Conservation (phyloP, 495 filamentous ascomycete genomes). For the Xylaria castorea region DNA sequence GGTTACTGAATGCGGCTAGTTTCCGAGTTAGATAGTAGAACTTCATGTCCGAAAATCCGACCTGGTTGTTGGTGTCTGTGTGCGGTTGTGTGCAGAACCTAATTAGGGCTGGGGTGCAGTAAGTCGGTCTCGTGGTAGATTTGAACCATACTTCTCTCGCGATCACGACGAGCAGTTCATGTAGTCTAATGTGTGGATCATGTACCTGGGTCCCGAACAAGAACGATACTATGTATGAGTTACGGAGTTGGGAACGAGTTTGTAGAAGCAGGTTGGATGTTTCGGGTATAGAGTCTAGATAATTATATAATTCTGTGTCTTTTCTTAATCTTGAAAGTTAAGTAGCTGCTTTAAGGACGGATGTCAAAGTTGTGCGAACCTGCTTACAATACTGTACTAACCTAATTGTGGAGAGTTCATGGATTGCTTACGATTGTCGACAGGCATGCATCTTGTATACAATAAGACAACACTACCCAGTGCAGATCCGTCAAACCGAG, state of each 20-base stretch:
- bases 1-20: too few species aligned
- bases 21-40: too few species aligned
- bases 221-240: neutral
- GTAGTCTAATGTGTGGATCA: neutral
- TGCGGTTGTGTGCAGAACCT: neutral
- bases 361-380: neutral
- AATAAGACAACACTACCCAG: neutral
- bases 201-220: neutral
- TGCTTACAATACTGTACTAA: neutral
- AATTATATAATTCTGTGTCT: neutral
- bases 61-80: neutral
- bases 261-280: neutral
- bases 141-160: neutral
- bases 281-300: neutral
- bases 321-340: neutral
- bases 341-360: neutral
- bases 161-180: neutral
- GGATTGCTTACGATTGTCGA: neutral
- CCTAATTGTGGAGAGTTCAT: neutral
- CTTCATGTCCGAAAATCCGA: too few species aligned
- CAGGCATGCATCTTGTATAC: neutral
- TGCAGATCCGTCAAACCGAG: neutral
- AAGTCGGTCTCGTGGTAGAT: neutral
- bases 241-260: neutral
- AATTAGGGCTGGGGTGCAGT: neutral